These are phyloP conservation scores for Pseudoscleropodium purum DNA, from an alignment of 225 moss, liverwort and hornwort species.

Conservation along the genomic window DNA sequence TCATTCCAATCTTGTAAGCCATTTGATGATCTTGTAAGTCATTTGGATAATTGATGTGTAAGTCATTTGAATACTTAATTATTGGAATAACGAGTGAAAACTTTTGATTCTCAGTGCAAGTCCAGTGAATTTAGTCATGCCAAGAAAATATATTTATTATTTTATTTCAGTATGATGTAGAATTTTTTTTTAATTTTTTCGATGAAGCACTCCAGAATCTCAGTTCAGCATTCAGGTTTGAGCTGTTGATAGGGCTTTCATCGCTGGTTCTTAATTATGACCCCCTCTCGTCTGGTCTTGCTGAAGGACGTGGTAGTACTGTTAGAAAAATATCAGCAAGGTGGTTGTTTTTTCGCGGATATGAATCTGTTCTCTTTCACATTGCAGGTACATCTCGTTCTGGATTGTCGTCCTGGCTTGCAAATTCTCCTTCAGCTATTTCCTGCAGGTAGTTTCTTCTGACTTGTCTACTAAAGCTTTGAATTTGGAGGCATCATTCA, in stretches of 20 bases:
- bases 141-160: background rate
- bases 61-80: background rate
- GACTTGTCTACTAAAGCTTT: background rate
- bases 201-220: background rate
- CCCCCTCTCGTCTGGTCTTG: background rate
- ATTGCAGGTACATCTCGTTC: constrained; percentile 60
- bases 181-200: background rate
- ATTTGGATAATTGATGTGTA: background rate
- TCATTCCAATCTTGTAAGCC: background rate
- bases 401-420: constrained; percentile 70
- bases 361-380: background rate
- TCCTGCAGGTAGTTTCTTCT: constrained; percentile 58
- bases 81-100: background rate
- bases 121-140: background rate
- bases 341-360: background rate
- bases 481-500: background rate
- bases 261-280: background rate
- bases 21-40: background rate
- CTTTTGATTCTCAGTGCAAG: background rate
- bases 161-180: background rate
- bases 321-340: background rate
- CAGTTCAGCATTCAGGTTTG: background rate
- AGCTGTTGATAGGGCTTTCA: background rate
- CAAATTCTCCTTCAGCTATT: constrained; percentile 97
- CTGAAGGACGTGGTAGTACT: background rate